Evolutionary conservation across 768 basidiomycete genomes (phyloP), one percentile per base, ranked within the genome.

Genomic region (Lentinus brumalis): DNA sequence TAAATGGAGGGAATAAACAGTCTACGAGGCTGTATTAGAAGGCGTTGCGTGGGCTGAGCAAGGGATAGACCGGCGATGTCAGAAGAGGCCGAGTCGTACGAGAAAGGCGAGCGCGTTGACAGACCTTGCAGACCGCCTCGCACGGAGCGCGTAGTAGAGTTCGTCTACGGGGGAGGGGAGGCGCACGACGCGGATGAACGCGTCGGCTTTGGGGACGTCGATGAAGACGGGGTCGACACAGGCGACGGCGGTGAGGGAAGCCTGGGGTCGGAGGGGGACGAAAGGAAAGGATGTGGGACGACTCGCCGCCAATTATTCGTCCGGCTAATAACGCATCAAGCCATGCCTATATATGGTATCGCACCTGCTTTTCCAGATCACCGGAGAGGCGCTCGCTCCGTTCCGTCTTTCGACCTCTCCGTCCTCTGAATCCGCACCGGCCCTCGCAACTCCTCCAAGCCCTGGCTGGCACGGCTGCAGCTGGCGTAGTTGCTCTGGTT

Each of bases 1-100:
- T 63, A 63, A 53, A 59, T 56, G 62, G 53, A 56, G 57, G 53
- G 54, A 55, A 63, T 63, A 63, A 63, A 59, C 57, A 58, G 56
- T 62, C 61, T 62, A 58, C 8, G 45, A 44, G 41, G 49, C 32
- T 45, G 53, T 35, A 63, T 63, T 55, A 56, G 50, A 35, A 47
- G 62, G 42, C 35, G 58, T 54, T 47, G 51, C 44, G 30, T 39
- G 57, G 21, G 49, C 53, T 59, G 50, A 16, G 42, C 12, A 5
- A 38, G 16, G 44, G 46, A 35, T 32, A 35, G 6, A 11, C 3
- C 1, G 42, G 53, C 49, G 50, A 51, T 35, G 30, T 12, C 46
- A 45, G 42, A 16, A 38, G 14, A 26, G 52, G 18, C 45, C 10
- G 21, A 51, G 18, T 40, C 50, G 52, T 41, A 39, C 40, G 53